phyloP scores from a whole-genome alignment of 805 yeast species.

The Candida pini region DNA sequence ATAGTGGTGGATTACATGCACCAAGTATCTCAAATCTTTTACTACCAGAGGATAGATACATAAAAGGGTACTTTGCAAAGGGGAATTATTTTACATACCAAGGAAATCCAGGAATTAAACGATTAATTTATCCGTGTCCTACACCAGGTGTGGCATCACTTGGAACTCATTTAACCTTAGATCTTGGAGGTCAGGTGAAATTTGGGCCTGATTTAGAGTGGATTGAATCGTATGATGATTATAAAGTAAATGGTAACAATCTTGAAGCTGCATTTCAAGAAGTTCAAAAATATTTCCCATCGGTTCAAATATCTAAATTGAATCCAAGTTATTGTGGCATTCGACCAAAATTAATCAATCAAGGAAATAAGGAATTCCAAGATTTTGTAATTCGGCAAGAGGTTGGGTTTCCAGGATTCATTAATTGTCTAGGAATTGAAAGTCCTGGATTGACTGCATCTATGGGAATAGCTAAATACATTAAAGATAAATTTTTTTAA shows the following conservation, averaged over 20 bases:
- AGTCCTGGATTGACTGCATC: constrained; percentile 86
- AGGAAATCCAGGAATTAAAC: constrained; percentile 38
- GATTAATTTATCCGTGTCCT: constrained; percentile 76
- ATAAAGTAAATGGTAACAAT: constrained; percentile 43
- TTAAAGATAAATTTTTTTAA: constrained; percentile 28
- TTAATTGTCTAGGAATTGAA: constrained; percentile 78
- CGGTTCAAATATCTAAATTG: constrained; percentile 43
- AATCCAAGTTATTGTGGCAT: constrained; percentile 75
- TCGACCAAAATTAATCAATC: constrained; percentile 65
- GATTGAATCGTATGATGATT: constrained; percentile 47
- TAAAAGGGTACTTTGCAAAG: constrained; percentile 65
- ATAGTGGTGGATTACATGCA: constrained; percentile 78
- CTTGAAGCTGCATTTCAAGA: constrained; percentile 51
- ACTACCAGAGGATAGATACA: constrained; percentile 55
- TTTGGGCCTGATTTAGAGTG: constrained; percentile 92
- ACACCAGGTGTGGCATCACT: constrained; percentile 66
- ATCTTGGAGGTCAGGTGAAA: constrained; percentile 68
- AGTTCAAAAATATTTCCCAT: constrained; percentile 59
- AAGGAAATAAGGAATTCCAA: constrained; percentile 43
- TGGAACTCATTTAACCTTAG: constrained; percentile 85
- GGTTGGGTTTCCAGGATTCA: constrained; percentile 68
- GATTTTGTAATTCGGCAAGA: constrained; percentile 75
- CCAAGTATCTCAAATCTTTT: constrained; percentile 65
- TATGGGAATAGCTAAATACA: constrained; percentile 78
- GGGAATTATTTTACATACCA: constrained; percentile 70